Evolutionary conservation across 2,329 filamentous ascomycete species (phyloP), one percentile per base, ranked within the genome.

Genomic region (Fusarium domesticum): DNA sequence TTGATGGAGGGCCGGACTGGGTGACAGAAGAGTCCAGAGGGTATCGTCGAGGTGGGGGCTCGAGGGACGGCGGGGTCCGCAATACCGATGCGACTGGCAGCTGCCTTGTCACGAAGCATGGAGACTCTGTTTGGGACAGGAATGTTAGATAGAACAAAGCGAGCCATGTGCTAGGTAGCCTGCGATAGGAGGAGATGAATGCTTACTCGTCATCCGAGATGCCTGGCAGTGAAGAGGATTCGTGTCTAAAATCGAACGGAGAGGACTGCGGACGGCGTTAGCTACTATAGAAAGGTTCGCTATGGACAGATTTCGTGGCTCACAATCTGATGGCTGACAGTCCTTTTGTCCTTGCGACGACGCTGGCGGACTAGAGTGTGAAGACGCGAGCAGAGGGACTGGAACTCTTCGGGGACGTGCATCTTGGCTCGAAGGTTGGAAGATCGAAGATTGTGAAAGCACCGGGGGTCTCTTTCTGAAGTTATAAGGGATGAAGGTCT

Each of bases 181-280:
- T 23, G 2, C 19, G 38, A 36, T 19, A 10, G 33, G 17, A 37
- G 12, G 34, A n/a, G 20, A 20, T 39, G 33, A 32, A 31, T 6
- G 68, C 78, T 64, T 71, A 82, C 78, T 84, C 78, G 54, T 81
- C 76, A 51, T 79, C 71, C 35, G 75, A 76, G 33, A 82, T 68
- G 31, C 79, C 80, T 3, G 77, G 77, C 12, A 83, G 65, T 34
- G 64, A 65, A 32, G 75, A 67, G n/a, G 70, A 65, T 57, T 80
- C 76, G 45, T 72, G 73, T 59, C 76, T 75, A 57, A 82, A 76
- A 60, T 81, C 71, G 64, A 78, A 83, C 0, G 80, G 80, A 8
- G 73, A 72, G 38, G 78, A 81, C 79, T 82, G n/a, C 34, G 18
- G n/a, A n/a, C 37, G 7, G 10, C 36, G 51, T 65, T 52, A 63